Conservation (phyloP, 768 basidiomycete genomes). For the Leccinum subgranulosum region DNA sequence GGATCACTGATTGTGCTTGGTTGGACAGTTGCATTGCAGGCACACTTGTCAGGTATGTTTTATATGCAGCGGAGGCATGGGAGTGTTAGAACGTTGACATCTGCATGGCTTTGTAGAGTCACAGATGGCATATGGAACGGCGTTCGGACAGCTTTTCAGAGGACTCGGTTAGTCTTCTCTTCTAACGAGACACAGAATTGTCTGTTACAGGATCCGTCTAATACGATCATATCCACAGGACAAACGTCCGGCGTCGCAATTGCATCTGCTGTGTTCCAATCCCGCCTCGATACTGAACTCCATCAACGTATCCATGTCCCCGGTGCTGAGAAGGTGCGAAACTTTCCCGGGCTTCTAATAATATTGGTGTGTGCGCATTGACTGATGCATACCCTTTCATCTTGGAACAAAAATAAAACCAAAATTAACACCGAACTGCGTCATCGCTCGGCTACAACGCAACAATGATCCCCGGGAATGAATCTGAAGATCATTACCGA, state of each 20-base stretch:
- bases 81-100: neutral
- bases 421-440: neutral
- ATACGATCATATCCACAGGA: neutral
- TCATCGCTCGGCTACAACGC: neutral
- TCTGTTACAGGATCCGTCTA: neutral
- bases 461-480: neutral
- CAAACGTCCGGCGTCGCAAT: conserved; percentile 22
- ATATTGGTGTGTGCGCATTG: neutral
- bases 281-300: conserved; percentile 13
- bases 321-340: conserved; percentile 7
- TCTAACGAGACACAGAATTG: neutral
- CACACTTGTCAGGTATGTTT: conserved; percentile 4
- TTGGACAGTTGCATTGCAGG: conserved; percentile 4
- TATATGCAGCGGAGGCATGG: neutral
- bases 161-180: conserved; percentile 14
- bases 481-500: conserved; percentile 11
- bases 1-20: neutral
- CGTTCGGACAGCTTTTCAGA: conserved; percentile 23
- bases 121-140: conserved; percentile 22
- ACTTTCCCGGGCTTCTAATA: neutral
- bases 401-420: neutral
- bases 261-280: conserved; percentile 22
- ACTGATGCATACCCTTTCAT: neutral
- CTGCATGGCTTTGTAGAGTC: conserved; percentile 6
- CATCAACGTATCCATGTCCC: conserved; percentile 13